Evolutionary conservation across 2,329 filamentous ascomycete species (phyloP), one percentile per base, ranked within the genome.

Genomic region (Curvularia sp.): DNA sequence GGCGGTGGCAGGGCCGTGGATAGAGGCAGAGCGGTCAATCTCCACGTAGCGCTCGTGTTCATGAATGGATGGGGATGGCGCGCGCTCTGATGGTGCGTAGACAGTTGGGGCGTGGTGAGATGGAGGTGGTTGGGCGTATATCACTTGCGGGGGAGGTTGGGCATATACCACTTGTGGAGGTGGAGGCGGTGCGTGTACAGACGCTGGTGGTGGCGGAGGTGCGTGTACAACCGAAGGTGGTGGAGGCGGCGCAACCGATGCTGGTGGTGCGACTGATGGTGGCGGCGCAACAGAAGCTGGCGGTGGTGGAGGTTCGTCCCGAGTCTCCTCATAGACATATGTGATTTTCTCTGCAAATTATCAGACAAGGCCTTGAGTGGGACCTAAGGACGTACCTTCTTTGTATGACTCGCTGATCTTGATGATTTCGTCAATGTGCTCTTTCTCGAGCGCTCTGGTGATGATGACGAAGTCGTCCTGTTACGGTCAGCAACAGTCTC

Each of bases 371-470:
- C 42, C 15, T 9, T 43, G 5, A 3, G 2, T 13, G 8, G 3
- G 15, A 8, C 3, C 13, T 8, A 25, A n/a, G 15, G 46, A 65
- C 79, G 53, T 71, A 80, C 80, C 74, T 49, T 80, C 79, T 72
- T 80, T 81, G 78, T 92, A 93, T 30, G 89, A 87, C 70, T 93
- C 90, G 76, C 92, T 96, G 49, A 93, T 82, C 69, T 87, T 89
- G 68, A 97, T 90, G 43, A 97, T 83, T 70, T 96, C 90, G 67
- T 97, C 93, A 63, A 97, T 97, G 68, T 97, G 92, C 18, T 94
- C 87, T 68, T 96, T 93, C 15, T 92, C 91, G 5, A 98, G 83
- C 9, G 94, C 93, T 72, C 91, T 89, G 67, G 90, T 87, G 32
- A 98, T 87, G 51, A 97, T 86, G 67, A 95, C 87, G 21, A 89